Conservation (phyloP, 2,329 filamentous ascomycete species). For the Penicillium sclerotiorum region DNA sequence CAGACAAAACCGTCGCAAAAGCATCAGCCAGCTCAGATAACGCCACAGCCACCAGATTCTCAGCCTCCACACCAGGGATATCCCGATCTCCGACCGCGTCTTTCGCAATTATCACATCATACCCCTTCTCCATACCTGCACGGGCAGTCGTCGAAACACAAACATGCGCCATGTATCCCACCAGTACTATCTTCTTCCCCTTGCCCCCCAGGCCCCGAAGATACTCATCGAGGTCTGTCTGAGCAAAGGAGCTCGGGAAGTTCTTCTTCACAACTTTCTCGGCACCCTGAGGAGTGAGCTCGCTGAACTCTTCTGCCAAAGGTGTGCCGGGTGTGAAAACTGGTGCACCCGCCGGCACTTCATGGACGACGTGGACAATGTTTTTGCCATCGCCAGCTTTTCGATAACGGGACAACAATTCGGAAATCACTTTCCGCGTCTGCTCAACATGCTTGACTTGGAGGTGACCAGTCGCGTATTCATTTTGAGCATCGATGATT, state of each 20-base stretch:
- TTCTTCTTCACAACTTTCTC: constrained; percentile 64
- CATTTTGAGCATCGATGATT: constrained; percentile 73
- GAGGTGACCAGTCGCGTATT: constrained; percentile 61
- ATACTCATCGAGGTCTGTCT: constrained; percentile 60
- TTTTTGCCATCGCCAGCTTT: constrained; percentile 46
- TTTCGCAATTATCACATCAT: constrained; percentile 63
- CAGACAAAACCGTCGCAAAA: constrained; percentile 63
- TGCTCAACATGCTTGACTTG: constrained; percentile 56
- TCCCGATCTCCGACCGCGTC: constrained; percentile 68
- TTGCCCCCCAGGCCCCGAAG: constrained; percentile 51
- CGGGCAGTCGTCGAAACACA: constrained; percentile 66
- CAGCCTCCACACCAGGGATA: constrained; percentile 60
- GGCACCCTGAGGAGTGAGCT: constrained; percentile 55
- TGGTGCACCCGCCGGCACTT: constrained; percentile 62
- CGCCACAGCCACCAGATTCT: constrained; percentile 54
- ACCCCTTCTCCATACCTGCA: constrained; percentile 62
- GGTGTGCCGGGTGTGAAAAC: constrained; percentile 66
- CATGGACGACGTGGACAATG: constrained; percentile 65
- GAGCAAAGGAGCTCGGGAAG: constrained; percentile 62
- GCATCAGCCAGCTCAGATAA: constrained; percentile 65
- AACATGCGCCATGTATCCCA: constrained; percentile 57
- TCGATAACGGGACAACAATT: constrained; percentile 64
- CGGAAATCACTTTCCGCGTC: constrained; percentile 60
- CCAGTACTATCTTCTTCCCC: constrained; percentile 61
- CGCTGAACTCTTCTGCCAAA: constrained; percentile 63